Evolutionary conservation across 2,329 filamentous ascomycete species (phyloP).

Genomic region (Calonectria ilicicola): DNA sequence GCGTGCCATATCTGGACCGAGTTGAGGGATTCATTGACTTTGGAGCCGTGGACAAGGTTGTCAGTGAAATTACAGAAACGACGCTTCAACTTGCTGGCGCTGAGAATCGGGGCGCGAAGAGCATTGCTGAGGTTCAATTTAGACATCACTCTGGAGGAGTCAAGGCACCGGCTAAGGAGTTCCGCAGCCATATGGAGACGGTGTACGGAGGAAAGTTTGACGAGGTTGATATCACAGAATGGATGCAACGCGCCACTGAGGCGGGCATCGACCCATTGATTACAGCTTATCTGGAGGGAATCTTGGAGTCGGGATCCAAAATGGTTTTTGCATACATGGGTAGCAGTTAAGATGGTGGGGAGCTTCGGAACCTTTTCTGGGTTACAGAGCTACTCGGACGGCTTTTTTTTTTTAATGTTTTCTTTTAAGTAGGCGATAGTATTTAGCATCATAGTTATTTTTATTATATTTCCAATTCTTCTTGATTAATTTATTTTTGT

Average conservation of each 20-base stretch:
- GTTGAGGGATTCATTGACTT: constrained; percentile 24
- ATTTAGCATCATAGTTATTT: neutral
- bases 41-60: constrained; percentile 17
- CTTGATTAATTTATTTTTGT: neutral
- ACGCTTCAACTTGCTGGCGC: constrained; percentile 6
- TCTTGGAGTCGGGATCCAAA: constrained; percentile 20
- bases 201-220: constrained; percentile 24
- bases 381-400: too few species aligned
- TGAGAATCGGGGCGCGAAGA: neutral
- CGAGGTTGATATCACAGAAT: constrained; percentile 20
- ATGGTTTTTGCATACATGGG: constrained; percentile 30
- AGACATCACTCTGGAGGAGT: constrained; percentile 28
- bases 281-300: constrained; percentile 29
- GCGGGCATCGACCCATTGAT: constrained; percentile 31
- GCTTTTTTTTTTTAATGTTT: too few species aligned
- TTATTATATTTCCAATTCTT: neutral
- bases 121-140: constrained; percentile 4
- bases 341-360: neutral
- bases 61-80: constrained; percentile 14
- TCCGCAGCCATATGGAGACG: constrained; percentile 25
- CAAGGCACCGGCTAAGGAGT: constrained; percentile 23
- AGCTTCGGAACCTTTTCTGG: too few species aligned
- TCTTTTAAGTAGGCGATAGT: neutral
- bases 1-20: constrained; percentile 21
- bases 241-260: constrained; percentile 22